phyloP scores from a whole-genome alignment of 148 eudicot genomes.

The Rhododendron simsii region DNA sequence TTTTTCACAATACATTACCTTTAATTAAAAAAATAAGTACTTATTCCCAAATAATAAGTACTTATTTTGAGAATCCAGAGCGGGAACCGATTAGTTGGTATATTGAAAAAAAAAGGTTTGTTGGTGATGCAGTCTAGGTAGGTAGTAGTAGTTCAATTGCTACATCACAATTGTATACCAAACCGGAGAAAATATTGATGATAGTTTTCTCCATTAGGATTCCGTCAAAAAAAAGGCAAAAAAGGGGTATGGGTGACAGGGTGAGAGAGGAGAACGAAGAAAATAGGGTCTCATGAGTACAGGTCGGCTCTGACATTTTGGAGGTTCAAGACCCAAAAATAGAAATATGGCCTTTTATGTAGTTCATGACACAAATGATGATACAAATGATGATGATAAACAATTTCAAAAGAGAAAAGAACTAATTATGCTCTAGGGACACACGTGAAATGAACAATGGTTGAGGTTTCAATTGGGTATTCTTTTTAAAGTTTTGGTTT shows the following conservation, averaged over 20 bases:
- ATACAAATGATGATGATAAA: too few relatives aligned
- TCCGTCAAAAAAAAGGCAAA: not conserved
- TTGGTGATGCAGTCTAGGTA: not conserved
- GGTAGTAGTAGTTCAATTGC: not conserved
- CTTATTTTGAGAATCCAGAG: too few relatives aligned
- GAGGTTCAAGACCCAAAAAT: not conserved
- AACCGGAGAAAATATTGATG: not conserved
- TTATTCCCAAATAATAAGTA: too few relatives aligned
- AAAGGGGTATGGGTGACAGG: not conserved
- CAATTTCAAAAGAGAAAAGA: not conserved
- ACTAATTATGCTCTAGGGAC: too few relatives aligned
- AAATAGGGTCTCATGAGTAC: not conserved
- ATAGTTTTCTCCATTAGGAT: not conserved
- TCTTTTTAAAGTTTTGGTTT: too few relatives aligned
- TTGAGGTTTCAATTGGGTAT: too few relatives aligned
- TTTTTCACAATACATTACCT: too few relatives aligned
- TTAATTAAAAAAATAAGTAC: too few relatives aligned
- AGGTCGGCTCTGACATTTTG: not conserved
- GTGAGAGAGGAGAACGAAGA: not conserved
- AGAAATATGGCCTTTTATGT: too few relatives aligned
- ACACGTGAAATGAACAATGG: too few relatives aligned
- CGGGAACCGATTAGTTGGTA: not conserved
- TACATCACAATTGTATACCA: not conserved
- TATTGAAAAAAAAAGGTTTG: not conserved
- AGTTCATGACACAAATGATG: too few relatives aligned